Evolutionary conservation across 345 rosid genomes (phyloP), one percentile per base, ranked within the genome.

Genomic region (Dipteronia sinensis): DNA sequence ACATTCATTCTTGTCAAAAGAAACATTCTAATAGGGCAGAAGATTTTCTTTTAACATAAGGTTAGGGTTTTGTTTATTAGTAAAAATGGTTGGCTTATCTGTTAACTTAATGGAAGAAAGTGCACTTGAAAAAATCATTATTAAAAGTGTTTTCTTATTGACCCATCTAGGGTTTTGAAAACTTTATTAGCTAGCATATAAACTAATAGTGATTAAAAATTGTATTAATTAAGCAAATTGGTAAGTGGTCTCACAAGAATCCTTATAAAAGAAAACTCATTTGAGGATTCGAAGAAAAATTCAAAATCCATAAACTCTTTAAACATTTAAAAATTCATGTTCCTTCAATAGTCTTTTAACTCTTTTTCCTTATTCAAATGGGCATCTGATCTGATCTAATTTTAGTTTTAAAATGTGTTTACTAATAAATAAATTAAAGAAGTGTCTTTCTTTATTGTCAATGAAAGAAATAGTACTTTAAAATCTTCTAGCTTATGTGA

Each of bases 161-260:
- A 63, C 61, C 62, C 61, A 65, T 75, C 71, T 75, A 51, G 78
- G 78, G 78, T 75, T 75, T 75, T 34, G 2, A 15, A 34, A 34
- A 34, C 38, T 34, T 34, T 34, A 34, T 4, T 34, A 34, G 38
- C 38, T 34, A 34, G 38, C 38, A 34, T 34, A 34, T 4, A 34
- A 34, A 34, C 38, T 34, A 3, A 22, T 15, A 27, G 27, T 63
- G 9, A 4, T 29, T 55, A 55, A 74, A 63, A 46, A 9, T 23
- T 62, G 17, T 25, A 42, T 42, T 42, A 17, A 70, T 61, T 27
- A 61, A 77, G 13, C 69, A 70, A 62, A 77, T 47, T 25, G 53
- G 44, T 27, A 22, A 17, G 61, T 2, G 64, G 22, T 17, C 9
- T 17, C 69, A 51, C 69, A 3, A 27, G 49, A 31, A 31, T 31